A percentile compares a stretch with the other conserved stretches of the same genome.
These are phyloP conservation scores for Helotiales sp. DNA, from an alignment of 2,329 filamentous ascomycete species.

Conservation along the genomic window DNA sequence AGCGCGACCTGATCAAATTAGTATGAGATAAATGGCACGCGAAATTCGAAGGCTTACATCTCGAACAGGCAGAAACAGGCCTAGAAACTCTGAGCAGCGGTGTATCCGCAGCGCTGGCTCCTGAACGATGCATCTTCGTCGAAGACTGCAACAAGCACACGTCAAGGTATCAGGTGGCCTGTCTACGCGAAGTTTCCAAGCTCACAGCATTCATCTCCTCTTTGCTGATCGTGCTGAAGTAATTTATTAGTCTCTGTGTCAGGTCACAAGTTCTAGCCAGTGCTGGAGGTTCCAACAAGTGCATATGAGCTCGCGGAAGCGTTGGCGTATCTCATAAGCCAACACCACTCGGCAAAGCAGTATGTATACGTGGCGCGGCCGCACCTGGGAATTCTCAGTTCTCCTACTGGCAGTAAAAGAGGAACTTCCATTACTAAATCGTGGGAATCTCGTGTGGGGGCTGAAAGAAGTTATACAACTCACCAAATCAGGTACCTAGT, in stretches of 20 bases:
- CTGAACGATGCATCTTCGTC: conserved; percentile 17
- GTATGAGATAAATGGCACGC: not conserved
- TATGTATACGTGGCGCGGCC: not conserved
- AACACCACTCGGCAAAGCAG: not conserved
- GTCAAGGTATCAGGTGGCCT: not conserved
- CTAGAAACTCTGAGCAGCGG: conserved; percentile 75
- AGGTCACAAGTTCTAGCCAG: not conserved
- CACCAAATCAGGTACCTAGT: not conserved
- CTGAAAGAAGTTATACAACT: not conserved
- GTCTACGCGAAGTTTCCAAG: not conserved
- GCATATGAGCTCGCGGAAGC: not conserved
- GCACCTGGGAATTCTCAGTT: not conserved
- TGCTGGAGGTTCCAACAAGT: not conserved
- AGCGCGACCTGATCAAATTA: conserved; percentile 62
- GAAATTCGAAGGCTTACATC: conserved; percentile 57
- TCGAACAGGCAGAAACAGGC: conserved; percentile 78
- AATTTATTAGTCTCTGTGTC: not conserved
- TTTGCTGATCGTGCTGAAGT: not conserved
- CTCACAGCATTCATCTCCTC: conserved; percentile 1
- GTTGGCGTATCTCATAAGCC: not conserved
- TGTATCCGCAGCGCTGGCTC: conserved; percentile 43
- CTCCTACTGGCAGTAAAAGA: not conserved
- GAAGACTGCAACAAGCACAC: not conserved
- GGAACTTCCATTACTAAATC: not conserved
- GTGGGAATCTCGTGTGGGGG: not conserved